Evolutionary conservation across 2,329 filamentous ascomycete species (phyloP).

Genomic region (Alternaria longipes): DNA sequence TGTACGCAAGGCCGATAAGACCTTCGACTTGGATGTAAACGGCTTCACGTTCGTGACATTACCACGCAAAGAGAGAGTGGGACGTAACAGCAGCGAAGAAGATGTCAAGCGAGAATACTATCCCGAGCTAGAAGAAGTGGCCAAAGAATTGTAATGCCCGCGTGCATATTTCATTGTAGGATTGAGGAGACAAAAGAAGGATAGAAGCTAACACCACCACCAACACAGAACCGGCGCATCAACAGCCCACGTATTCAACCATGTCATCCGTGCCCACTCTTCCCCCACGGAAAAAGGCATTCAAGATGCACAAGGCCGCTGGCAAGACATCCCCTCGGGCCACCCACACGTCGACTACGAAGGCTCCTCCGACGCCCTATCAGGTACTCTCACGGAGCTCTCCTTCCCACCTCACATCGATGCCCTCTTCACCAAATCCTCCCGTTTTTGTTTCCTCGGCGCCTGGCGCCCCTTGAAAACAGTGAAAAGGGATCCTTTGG

Average conservation of each 20-base stretch:
- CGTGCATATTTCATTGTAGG: neutral
- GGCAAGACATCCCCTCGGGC: constrained; percentile 39
- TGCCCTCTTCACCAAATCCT: constrained; percentile 9
- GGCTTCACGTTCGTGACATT: constrained; percentile 41
- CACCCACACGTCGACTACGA: constrained; percentile 35
- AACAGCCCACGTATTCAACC: constrained; percentile 44
- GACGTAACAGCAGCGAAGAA: constrained; percentile 19
- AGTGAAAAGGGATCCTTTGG: constrained; percentile 36
- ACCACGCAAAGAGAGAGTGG: constrained; percentile 9
- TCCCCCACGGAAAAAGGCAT: constrained; percentile 56
- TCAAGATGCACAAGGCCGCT: constrained; percentile 57
- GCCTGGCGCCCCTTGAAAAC: constrained; percentile 42
- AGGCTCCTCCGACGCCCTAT: constrained; percentile 16
- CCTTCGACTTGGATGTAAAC: constrained; percentile 50
- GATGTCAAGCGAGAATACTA: constrained; percentile 29
- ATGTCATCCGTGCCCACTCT: constrained; percentile 56
- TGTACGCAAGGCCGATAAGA: constrained; percentile 53
- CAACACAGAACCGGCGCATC: constrained; percentile 24
- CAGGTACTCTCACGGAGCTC: constrained; percentile 29
- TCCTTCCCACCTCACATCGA: constrained; percentile 20
- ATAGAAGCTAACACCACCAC: neutral
- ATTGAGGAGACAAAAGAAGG: neutral
- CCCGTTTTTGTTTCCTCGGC: constrained; percentile 41
- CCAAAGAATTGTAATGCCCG: constrained; percentile 20
- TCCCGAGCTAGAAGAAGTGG: constrained; percentile 22